A percentile compares a stretch with the other conserved stretches of the same genome.
phyloP scores from a whole-genome alignment of 2,329 filamentous ascomycete genomes.

The Talaromyces islandicus region DNA sequence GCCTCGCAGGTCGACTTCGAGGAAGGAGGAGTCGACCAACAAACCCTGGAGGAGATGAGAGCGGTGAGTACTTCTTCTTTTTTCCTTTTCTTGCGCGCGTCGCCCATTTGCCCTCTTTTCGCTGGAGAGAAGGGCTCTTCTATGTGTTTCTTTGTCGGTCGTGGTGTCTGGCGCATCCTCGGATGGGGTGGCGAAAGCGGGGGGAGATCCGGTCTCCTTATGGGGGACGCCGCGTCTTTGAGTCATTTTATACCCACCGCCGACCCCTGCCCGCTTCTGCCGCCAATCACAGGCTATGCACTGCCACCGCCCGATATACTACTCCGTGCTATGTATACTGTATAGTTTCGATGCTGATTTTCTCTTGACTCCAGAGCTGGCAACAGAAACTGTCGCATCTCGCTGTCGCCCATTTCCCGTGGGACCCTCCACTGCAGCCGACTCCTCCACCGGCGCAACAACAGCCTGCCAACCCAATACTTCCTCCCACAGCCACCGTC shows the following conservation, averaged over 20 bases:
- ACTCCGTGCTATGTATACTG: too few relatives aligned
- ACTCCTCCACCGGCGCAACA: constrained; percentile 38
- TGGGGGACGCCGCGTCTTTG: constrained; percentile 34
- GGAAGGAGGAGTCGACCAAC: constrained; percentile 85
- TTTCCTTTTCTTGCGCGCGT: constrained; percentile 2
- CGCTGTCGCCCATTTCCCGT: constrained; percentile 82
- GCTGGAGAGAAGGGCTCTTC: neutral
- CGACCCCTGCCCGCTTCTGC: constrained; percentile 14
- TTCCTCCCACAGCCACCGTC: constrained; percentile 33
- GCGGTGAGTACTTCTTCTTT: constrained; percentile 58
- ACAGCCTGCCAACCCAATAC: constrained; percentile 29
- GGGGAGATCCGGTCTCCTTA: constrained; percentile 30
- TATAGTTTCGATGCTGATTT: neutral
- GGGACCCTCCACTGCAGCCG: constrained; percentile 79
- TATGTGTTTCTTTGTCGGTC: neutral
- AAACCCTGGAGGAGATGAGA: constrained; percentile 78
- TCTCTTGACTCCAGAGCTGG: constrained; percentile 64
- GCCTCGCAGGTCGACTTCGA: constrained; percentile 93
- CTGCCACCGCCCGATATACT: neutral
- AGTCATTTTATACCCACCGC: constrained; percentile 34
- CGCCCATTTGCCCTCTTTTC: constrained; percentile 3
- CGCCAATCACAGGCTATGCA: constrained; percentile 15
- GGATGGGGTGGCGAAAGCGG: constrained; percentile 13
- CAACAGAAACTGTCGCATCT: constrained; percentile 82
- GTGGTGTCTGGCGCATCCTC: constrained; percentile 1